Evolutionary conservation across 257 asterid species (phyloP), one percentile per base, ranked within the genome.

Genomic region (Rhazya stricta): DNA sequence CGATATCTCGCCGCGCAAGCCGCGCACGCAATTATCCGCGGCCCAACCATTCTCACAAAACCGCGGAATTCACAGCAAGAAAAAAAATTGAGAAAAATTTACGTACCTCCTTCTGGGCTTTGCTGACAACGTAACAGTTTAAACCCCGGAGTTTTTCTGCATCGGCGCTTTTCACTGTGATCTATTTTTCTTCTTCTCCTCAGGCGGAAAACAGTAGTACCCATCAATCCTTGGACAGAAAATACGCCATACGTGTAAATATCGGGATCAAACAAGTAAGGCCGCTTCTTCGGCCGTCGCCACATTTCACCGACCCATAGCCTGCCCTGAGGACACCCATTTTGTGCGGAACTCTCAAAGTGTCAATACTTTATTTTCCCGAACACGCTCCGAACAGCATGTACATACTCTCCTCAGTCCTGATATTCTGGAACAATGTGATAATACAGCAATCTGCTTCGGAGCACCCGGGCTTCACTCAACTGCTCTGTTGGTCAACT

Each of bases 161-260:
- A n/a, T n/a, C n/a, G n/a, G n/a, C n/a, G n/a, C n/a, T n/a, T n/a
- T n/a, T n/a, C n/a, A n/a, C n/a, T n/a, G n/a, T n/a, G n/a, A n/a
- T n/a, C n/a, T n/a, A n/a, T 42, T 39, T 42, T 42, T 30, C 61
- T 60, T 58, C 58, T 61, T 75, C 67, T 79, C 81, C 78, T 71
- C 72, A 29, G 34, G 67, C 41, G 84, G 84, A n/a, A 23, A 76
- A 76, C 67, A 80, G 45, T 10, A 80, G 81, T n/a, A n/a, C 45
- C 84, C 84, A 46, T 80, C 84, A 80, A 80, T 72, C 84, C 84
- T 60, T 80, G 84, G 2, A 80, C 84, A 10, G 84, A 81, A 53
- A 77, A 77, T 30, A 79, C 61, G 36, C 84, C 84, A 51, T 81
- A 81, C 10, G 84, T 81, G 19, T 81, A 81, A 36, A 81, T 81